phyloP scores from a whole-genome alignment of 305 asterid species.

The Solanum aculeatissimum region DNA sequence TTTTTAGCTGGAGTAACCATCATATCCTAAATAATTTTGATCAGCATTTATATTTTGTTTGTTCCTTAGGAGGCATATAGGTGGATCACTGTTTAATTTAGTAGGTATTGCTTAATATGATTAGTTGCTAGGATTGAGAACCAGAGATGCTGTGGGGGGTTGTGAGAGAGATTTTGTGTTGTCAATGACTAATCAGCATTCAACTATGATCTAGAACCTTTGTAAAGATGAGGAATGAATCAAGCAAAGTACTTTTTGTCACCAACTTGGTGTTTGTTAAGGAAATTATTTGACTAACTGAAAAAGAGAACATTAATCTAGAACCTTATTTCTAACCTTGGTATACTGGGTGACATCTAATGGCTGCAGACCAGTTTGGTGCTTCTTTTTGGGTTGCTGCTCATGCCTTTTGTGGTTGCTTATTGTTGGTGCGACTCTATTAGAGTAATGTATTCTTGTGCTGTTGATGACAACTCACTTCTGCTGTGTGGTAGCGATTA shows the following conservation, averaged over 20 bases:
- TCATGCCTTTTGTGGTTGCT: neutral
- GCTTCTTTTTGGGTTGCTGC: neutral
- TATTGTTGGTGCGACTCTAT: neutral
- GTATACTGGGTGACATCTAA: neutral
- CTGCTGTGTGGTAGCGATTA: neutral
- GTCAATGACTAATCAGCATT: neutral
- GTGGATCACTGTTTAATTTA: neutral
- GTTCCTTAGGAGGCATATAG: neutral
- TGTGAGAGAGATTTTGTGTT: neutral
- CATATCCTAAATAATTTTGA: neutral
- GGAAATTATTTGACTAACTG: neutral
- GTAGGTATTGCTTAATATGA: neutral
- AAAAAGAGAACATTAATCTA: neutral
- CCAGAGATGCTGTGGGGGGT: neutral
- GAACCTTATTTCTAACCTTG: neutral
- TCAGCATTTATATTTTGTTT: neutral
- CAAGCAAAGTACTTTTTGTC: neutral
- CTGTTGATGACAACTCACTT: neutral
- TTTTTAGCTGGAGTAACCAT: neutral
- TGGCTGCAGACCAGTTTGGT: neutral
- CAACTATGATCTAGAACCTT: neutral
- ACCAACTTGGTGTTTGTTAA: neutral
- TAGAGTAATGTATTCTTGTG: neutral
- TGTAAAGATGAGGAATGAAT: neutral
- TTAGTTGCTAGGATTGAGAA: neutral